Percentiles rank a stretch among this genome's conserved stretches.
Evolutionary conservation across 202 grass and related monocot species (phyloP).

Genomic region (Sporobolus alterniflorus): DNA sequence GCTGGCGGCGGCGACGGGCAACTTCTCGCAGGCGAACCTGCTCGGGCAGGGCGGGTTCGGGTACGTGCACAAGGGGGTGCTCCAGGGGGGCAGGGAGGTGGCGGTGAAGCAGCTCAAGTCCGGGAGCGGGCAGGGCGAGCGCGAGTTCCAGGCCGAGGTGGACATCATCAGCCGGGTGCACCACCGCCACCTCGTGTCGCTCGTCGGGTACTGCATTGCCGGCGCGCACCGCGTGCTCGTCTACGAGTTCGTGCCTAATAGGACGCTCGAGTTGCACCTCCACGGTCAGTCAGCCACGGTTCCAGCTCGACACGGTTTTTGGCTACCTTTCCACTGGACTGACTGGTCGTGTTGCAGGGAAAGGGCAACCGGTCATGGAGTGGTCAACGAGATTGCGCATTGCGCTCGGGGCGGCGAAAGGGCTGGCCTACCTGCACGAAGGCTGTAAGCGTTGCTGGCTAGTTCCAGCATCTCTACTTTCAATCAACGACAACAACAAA

Average conservation of each 20-base stretch:
- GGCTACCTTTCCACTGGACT: slow-evolving; percentile 10
- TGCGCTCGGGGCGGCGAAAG: slow-evolving; percentile 76
- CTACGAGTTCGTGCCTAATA: slow-evolving; percentile 76
- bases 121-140: slow-evolving; percentile 86
- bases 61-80: slow-evolving; percentile 79
- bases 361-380: slow-evolving; percentile 61
- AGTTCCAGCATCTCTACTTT: background rate
- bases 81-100: slow-evolving; percentile 61
- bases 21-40: slow-evolving; percentile 63
- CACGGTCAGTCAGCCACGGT: slow-evolving; percentile 49
- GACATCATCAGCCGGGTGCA: slow-evolving; percentile 93
- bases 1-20: slow-evolving; percentile 54
- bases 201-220: slow-evolving; percentile 79
- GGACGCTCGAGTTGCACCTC: slow-evolving; percentile 89
- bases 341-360: slow-evolving; percentile 33
- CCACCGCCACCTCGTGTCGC: slow-evolving; percentile 93
- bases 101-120: slow-evolving; percentile 91
- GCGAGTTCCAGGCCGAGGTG: slow-evolving; percentile 96
- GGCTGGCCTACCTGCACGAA: slow-evolving; percentile 90
- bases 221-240: slow-evolving; percentile 69
- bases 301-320: background rate
- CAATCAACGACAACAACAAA: background rate
- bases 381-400: slow-evolving; percentile 82
- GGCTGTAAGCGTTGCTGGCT: slow-evolving; percentile 61
- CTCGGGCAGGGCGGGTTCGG: slow-evolving; percentile 90